Evolutionary conservation across 257 asterid species (phyloP), one percentile per base, ranked within the genome.

Genomic region (Jacaranda mimosifolia): DNA sequence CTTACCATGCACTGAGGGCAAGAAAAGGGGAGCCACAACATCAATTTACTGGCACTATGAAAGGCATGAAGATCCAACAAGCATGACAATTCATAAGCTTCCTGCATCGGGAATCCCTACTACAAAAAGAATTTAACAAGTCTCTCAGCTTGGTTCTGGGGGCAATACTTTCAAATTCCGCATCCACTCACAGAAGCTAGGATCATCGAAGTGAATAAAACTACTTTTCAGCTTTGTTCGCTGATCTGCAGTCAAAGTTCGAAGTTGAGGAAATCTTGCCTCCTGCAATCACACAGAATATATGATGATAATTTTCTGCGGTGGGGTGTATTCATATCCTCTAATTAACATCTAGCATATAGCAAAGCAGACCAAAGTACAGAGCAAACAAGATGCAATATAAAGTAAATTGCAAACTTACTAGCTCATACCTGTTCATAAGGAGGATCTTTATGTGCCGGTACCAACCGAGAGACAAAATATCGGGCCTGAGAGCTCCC

Each of bases 401-500:
- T 1, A 35, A 52, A 38, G 39, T 60, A 70, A 59, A 63, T 70
- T 19, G 55, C 48, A 72, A 60, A 43, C 39, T 67, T 15, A 57
- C 60, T 15, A 74, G 72, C 68, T 79, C 77, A 45, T 79, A 91
- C 99, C 89, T 95, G 98, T 79, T 95, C 99, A 39, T 95, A 95
- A 5, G 98, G 97, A 69, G 99, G 99, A 71, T 95, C 99, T 83
- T 91, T 91, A 73, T 93, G 99, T 49, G 97, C 99, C 45, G 97
- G 98, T 79, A 95, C 91, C 86, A 95, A 72, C 26, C 99, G 96
- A 59, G 98, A 87, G 72, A 93, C 96, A 80, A 95, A 95, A 79
- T 93, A 95, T 21, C 99, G 89, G 79, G 99, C 99, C 90, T 95
- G 98, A 36, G 99, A 95, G 83, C 99, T 95, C 58, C 99, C 99